phyloP scores from a whole-genome alignment of 176 grass and related monocot species.

The Rhipidocladum racemiflorum region DNA sequence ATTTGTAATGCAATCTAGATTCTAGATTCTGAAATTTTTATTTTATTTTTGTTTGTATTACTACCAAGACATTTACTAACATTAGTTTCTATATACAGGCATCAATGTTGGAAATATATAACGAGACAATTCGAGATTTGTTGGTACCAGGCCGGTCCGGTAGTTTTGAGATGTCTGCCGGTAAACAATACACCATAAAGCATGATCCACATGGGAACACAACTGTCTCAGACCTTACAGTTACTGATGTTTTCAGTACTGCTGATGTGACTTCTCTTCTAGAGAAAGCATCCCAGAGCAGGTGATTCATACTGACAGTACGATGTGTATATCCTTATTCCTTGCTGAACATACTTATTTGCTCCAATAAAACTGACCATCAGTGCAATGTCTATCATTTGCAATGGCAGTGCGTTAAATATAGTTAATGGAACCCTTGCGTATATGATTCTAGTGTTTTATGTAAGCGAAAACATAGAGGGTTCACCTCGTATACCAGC shows the following conservation, averaged over 20 bases:
- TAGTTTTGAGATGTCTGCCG: slow-evolving; percentile 30
- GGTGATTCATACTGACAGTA: slow-evolving; percentile 34
- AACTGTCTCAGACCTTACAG: slow-evolving; percentile 67
- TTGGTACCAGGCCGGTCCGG: slow-evolving; percentile 43
- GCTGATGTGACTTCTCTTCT: slow-evolving; percentile 62
- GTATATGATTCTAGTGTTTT: background rate
- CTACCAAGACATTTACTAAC: background rate
- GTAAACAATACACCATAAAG: slow-evolving; percentile 79
- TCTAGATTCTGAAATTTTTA: background rate
- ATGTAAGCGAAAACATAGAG: background rate
- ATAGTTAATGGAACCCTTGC: background rate
- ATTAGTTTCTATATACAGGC: slow-evolving; percentile 42
- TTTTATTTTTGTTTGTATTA: background rate
- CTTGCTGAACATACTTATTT: background rate
- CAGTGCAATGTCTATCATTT: background rate
- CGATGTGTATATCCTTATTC: background rate
- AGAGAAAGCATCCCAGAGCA: slow-evolving; percentile 73
- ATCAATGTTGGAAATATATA: slow-evolving; percentile 97
- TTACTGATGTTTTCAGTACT: slow-evolving; percentile 62
- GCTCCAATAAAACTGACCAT: background rate
- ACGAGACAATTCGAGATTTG: slow-evolving; percentile 91
- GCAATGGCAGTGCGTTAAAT: background rate
- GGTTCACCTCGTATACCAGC: background rate
- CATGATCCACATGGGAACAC: slow-evolving; percentile 82
- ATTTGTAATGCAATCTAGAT: background rate